phyloP scores from a whole-genome alignment of 352 stramenopile species.

The Pythium dissotocum region DNA sequence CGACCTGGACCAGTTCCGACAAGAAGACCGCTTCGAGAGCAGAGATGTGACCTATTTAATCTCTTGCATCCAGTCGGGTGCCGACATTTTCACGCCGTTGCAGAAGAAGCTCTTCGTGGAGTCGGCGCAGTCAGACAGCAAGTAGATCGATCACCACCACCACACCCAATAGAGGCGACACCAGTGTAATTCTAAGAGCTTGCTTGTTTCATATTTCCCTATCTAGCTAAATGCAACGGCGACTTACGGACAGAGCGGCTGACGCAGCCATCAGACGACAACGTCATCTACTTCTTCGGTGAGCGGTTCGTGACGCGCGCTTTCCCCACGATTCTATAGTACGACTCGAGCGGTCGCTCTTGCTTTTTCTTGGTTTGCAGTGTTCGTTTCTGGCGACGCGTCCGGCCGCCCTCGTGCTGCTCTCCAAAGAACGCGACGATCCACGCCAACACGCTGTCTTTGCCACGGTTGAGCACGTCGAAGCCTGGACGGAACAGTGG shows the following conservation, averaged over 20 bases:
- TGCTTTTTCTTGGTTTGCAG: conserved; percentile 36
- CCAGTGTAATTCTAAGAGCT: conserved; percentile 19
- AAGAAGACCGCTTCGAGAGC: conserved; percentile 84
- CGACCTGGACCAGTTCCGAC: conserved; percentile 81
- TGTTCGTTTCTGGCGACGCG: conserved; percentile 52
- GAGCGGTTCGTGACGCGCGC: conserved; percentile 31
- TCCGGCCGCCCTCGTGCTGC: conserved; percentile 61
- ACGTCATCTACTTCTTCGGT: conserved; percentile 24
- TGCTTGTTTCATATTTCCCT: conserved; percentile 14
- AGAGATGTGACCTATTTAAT: conserved; percentile 91
- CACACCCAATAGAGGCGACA: conserved; percentile 6
- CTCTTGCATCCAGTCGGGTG: conserved; percentile 79
- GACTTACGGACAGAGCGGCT: neutral
- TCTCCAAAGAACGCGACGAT: conserved; percentile 73
- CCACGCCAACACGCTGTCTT: conserved; percentile 75
- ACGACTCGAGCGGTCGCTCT: conserved; percentile 70
- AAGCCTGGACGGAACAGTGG: conserved; percentile 81
- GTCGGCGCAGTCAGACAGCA: conserved; percentile 36
- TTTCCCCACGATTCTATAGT: conserved; percentile 75
- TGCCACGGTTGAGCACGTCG: conserved; percentile 71
- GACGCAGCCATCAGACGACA: neutral
- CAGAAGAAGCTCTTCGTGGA: conserved; percentile 86
- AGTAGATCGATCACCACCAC: conserved; percentile 19
- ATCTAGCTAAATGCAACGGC: neutral
- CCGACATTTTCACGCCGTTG: conserved; percentile 78